Base-by-base conservation (phyloP, 2,329 filamentous ascomycete species). In the Epichloe festucae region DNA sequence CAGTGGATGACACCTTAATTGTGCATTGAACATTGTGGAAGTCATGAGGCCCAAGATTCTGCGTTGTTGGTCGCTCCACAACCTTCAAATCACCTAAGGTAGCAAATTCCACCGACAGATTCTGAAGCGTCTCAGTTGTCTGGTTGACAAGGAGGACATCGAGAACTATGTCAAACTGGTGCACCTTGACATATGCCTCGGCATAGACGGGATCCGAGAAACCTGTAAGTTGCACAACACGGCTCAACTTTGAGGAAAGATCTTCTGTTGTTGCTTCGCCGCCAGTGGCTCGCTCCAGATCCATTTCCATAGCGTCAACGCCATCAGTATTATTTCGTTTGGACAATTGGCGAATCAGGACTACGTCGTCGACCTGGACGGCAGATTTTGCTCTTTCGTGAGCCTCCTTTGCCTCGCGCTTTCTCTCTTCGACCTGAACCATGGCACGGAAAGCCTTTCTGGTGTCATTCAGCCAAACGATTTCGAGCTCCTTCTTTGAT, bases 1-100 rank as follows among this genome's bases (percentile, higher is more conserved):
- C 93, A 4, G 93, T 98, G 6, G 89, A 95, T 3, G 89, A 95
- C 21, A 98, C 93, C 73, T 97, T 97, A 76, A 98, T 94, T 11
- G 93, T 98, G 65, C 90, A 91, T 69, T 98, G 93, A 35, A 98
- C 89, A 64, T 97, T 97, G 72, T 95, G 82, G 76, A 98, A 98
- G 68, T 96, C 93, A 65, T 96, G 89, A 1, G 89, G 89, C 2
- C 85, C 89, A 12, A 98, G 79, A 64, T 96, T 98, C 68, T 97
- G 93, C 5, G 93, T 97, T 3, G 89, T 94, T 42, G 93, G 93
- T 56, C 90, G 81, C 72, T 98, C 93, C 23, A 98, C 91, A 36
- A 98, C 93, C 73, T 98, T 98, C 55, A 98, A 79, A 65, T 98
- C 93, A 55, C 93, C 93, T 0, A 98, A 77, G 0, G 93, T 98